phyloP scores from a whole-genome alignment of 2,329 filamentous ascomycete species.

The Venturia asperata region DNA sequence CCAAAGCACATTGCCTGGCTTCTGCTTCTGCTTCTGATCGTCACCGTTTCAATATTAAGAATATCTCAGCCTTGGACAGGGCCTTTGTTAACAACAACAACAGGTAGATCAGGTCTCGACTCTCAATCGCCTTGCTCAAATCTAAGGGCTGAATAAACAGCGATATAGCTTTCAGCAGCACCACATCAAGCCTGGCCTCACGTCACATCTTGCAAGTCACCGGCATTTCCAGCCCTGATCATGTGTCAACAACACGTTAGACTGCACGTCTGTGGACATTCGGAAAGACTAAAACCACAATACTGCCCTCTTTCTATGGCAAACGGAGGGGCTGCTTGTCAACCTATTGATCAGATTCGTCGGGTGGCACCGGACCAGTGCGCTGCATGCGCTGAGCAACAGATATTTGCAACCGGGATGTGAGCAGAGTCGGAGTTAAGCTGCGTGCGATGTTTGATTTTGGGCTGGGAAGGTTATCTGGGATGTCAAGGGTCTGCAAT shows the following conservation, averaged over 20 bases:
- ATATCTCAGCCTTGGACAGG: background rate
- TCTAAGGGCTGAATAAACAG: background rate
- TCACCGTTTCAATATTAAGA: background rate
- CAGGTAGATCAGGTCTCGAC: background rate
- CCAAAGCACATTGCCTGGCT: background rate
- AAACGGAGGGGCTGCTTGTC: conserved; percentile 17
- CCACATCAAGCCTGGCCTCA: background rate
- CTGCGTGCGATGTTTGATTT: background rate
- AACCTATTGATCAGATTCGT: conserved; percentile 13
- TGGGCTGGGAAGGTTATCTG: background rate
- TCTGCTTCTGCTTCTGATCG: background rate
- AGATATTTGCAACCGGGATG: background rate
- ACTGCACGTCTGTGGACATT: conserved; percentile 17
- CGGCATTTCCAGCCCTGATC: background rate
- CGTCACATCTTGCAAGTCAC: background rate
- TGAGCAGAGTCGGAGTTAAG: background rate
- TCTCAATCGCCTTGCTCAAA: background rate
- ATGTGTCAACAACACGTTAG: conserved; percentile 20
- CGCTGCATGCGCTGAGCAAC: conserved; percentile 11
- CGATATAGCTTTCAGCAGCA: background rate
- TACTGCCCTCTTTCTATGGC: conserved; percentile 19
- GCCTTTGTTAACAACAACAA: background rate
- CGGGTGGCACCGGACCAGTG: conserved; percentile 13
- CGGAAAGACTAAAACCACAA: conserved; percentile 15
- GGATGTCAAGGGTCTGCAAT: background rate